These are phyloP conservation scores for Fusarium decemcellulare DNA, from an alignment of 2,329 filamentous ascomycete species.

Conservation along the genomic window DNA sequence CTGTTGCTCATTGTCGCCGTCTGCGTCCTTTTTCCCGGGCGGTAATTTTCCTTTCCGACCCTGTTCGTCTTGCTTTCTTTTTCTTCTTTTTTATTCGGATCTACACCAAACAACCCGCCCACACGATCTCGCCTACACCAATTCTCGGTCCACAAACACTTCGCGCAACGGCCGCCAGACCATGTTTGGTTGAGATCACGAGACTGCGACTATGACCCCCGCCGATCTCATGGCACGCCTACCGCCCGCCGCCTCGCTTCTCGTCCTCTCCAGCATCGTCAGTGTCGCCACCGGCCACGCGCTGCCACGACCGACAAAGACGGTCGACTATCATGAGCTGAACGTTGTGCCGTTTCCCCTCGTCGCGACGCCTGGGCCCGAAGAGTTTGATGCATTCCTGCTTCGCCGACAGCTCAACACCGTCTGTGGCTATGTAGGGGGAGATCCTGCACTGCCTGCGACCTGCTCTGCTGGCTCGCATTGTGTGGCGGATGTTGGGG, in stretches of 20 bases:
- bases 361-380: conserved; percentile 58
- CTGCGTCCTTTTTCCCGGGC: conserved; percentile 21
- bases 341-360: conserved; percentile 58
- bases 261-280: conserved; percentile 53
- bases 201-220: conserved; percentile 44
- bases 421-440: conserved; percentile 71
- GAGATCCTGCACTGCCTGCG: conserved; percentile 65
- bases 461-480: conserved; percentile 72
- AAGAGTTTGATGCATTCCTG: conserved; percentile 47
- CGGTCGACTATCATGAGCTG: conserved; percentile 54
- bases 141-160: conserved; percentile 6
- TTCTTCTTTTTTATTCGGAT: conserved; percentile 8
- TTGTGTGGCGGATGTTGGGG: conserved; percentile 66
- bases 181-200: conserved; percentile 44
- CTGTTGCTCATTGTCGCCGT: conserved; percentile 18
- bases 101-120: conserved; percentile 11
- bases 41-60: conserved; percentile 13
- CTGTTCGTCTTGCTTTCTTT: conserved; percentile 6
- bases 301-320: conserved; percentile 58
- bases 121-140: conserved; percentile 14
- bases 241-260: conserved; percentile 51
- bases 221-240: conserved; percentile 53
- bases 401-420: conserved; percentile 64
- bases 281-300: conserved; percentile 53
- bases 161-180: conserved; percentile 17